Evolutionary conservation across 345 rosid genomes (phyloP).

Genomic region (Lepidium didymum): DNA sequence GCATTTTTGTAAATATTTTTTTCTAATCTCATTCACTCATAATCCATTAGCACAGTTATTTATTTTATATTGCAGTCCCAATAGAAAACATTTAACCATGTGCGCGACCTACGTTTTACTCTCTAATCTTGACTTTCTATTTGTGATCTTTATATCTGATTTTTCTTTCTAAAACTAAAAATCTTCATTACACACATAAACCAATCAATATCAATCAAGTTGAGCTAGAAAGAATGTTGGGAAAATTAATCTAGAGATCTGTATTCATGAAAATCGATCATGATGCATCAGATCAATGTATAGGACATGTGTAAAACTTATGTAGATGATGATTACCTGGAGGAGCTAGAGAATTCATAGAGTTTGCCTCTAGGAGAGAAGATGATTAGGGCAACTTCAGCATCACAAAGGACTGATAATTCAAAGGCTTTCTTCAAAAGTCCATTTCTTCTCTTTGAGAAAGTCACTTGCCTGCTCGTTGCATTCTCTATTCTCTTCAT

Average conservation of each 20-base stretch:
- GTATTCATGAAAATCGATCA: not conserved
- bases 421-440: slow-evolving; percentile 78
- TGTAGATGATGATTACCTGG: slow-evolving; percentile 33
- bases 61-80: not conserved
- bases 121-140: not conserved
- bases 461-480: slow-evolving; percentile 86
- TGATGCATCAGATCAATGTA: not conserved
- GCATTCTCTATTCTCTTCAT: slow-evolving; percentile 89
- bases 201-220: not conserved
- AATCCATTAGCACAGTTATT: not conserved
- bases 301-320: not conserved
- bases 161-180: not conserved
- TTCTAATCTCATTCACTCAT: not conserved
- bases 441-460: slow-evolving; percentile 81
- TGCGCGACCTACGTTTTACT: not conserved
- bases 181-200: not conserved
- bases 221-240: not conserved
- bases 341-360: slow-evolving; percentile 64
- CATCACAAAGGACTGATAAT: slow-evolving; percentile 81
- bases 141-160: not conserved
- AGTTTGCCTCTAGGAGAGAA: slow-evolving; percentile 81
- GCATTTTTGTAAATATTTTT: no score
- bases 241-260: not conserved
- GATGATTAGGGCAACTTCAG: slow-evolving; percentile 76
- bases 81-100: slow-evolving; percentile 2